phyloP scores from a whole-genome alignment of 345 rosid species.

The Bretschneidera sinensis region DNA sequence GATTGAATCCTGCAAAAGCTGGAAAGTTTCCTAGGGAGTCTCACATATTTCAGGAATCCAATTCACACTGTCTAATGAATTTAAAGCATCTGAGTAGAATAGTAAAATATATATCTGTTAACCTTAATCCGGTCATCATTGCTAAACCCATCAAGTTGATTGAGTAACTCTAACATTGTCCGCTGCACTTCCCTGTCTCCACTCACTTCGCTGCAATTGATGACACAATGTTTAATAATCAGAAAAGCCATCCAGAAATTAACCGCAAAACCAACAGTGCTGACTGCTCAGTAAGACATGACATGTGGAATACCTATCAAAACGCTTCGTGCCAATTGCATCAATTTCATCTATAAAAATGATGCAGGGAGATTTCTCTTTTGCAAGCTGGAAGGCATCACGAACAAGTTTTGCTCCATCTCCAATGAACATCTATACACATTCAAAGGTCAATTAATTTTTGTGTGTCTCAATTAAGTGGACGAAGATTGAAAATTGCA shows the following conservation, averaged over 20 bases:
- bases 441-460: conserved; percentile 7
- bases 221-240: conserved; percentile 2
- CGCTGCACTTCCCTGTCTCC: conserved; percentile 99
- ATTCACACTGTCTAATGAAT: neutral
- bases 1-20: neutral
- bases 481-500: neutral
- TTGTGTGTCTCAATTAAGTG: neutral
- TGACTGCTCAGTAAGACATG: neutral
- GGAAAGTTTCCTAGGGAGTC: no score
- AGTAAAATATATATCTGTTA: neutral
- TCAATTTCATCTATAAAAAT: conserved; percentile 98
- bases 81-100: no score
- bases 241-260: neutral
- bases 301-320: conserved; percentile 78
- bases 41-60: no score
- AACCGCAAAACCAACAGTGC: no score
- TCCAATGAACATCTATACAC: conserved; percentile 91
- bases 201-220: conserved; percentile 86
- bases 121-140: conserved; percentile 99
- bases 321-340: conserved; percentile 97
- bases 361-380: conserved; percentile 99
- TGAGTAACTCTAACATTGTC: conserved; percentile 96
- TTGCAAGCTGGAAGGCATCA: conserved; percentile 99
- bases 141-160: conserved; percentile 98
- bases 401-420: conserved; percentile 99